Conservation (phyloP, 164 flowering plant species). For the Magnolia sinica region DNA sequence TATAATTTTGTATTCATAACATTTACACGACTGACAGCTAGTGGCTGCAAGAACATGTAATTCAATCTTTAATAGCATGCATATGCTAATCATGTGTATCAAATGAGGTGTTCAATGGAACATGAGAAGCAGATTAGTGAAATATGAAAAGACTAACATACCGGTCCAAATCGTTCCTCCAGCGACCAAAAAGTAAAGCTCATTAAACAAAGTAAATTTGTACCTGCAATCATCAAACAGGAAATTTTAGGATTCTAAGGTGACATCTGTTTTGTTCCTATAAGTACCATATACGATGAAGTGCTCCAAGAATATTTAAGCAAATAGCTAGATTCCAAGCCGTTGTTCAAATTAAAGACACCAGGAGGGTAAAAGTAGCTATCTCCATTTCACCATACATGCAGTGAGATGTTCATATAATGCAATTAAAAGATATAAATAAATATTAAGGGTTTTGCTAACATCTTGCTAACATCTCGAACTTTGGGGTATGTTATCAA, state of each 20-base stretch:
- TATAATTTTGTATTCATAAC: too few relatives aligned
- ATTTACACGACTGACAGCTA: background rate
- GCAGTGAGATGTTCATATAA: background rate
- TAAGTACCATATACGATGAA: background rate
- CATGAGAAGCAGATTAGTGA: background rate
- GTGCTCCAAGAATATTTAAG: background rate
- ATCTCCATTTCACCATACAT: background rate
- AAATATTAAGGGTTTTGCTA: too few relatives aligned
- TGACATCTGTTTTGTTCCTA: background rate
- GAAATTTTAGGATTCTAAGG: background rate
- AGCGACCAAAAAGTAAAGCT: slow-evolving; percentile 94
- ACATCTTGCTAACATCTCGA: too few relatives aligned
- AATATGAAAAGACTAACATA: slow-evolving; percentile 21
- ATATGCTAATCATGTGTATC: background rate
- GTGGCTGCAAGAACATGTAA: background rate
- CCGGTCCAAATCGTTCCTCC: slow-evolving; percentile 99
- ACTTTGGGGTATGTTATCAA: too few relatives aligned
- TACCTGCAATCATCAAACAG: slow-evolving; percentile 61
- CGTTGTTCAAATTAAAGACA: too few relatives aligned
- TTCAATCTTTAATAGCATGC: background rate
- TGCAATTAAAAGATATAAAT: too few relatives aligned
- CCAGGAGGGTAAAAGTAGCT: background rate
- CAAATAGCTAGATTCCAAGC: background rate
- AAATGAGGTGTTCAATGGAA: background rate
- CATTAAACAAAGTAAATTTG: slow-evolving; percentile 94